phyloP scores from a whole-genome alignment of 164 flowering plant species.

The Vitis amurensis region DNA sequence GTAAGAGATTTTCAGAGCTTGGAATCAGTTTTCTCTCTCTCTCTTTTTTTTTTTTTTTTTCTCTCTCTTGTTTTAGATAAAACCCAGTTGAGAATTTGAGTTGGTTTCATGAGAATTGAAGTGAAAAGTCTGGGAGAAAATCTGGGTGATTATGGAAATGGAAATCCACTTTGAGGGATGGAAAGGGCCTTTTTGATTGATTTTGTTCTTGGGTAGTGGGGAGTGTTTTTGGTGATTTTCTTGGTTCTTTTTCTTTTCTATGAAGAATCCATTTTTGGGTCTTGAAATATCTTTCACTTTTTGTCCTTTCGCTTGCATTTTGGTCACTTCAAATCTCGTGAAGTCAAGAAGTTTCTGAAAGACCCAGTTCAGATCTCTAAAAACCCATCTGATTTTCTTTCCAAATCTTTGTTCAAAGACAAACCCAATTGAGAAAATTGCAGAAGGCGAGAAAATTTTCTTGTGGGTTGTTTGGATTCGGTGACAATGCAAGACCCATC shows the following conservation, averaged over 20 bases:
- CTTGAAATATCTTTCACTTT: neutral
- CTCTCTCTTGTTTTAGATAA: too few species aligned
- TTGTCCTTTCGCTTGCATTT: conserved; percentile 5
- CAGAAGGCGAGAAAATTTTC: too few species aligned
- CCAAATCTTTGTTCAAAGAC: neutral
- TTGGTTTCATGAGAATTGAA: neutral
- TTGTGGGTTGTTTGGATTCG: too few species aligned
- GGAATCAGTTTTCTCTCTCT: neutral
- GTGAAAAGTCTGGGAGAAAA: too few species aligned
- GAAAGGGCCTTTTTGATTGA: neutral
- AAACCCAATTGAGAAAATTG: neutral
- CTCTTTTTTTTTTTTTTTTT: neutral
- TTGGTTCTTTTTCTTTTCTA: neutral
- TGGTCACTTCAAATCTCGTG: conserved; percentile 6
- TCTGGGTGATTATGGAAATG: too few species aligned
- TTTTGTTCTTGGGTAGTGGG: neutral
- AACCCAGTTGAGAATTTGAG: conserved; percentile 1
- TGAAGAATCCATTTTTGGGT: neutral
- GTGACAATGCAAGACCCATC: conserved; percentile 59
- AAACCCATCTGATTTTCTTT: neutral
- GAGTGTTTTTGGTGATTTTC: too few species aligned
- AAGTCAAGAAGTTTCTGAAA: neutral
- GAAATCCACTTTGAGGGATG: too few species aligned
- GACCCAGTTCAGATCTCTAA: conserved; percentile 5
- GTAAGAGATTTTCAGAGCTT: conserved; percentile 1